These are phyloP conservation scores for Daedalea quercina DNA, from an alignment of 768 basidiomycete species.

Conservation along the genomic window DNA sequence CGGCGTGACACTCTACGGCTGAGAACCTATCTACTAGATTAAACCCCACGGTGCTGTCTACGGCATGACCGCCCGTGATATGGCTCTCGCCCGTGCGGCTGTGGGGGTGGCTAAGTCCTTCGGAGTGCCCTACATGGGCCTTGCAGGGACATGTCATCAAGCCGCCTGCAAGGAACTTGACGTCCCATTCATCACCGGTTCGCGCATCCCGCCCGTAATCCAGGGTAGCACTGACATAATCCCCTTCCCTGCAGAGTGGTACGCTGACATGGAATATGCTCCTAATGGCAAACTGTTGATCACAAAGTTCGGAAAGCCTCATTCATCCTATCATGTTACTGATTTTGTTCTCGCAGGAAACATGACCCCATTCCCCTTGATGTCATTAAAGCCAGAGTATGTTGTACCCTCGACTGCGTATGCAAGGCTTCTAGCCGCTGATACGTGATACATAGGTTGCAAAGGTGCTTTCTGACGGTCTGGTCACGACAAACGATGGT, in stretches of 20 bases:
- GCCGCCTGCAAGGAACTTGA: slow-evolving; percentile 44
- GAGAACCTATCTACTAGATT: slow-evolving; percentile 27
- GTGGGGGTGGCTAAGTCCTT: slow-evolving; percentile 51
- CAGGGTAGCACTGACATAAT: background rate
- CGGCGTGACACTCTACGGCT: background rate
- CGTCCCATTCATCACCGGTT: slow-evolving; percentile 56
- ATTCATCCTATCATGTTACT: background rate
- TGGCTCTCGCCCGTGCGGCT: slow-evolving; percentile 47
- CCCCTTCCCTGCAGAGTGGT: slow-evolving; percentile 46
- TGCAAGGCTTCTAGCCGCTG: background rate
- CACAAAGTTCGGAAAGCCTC: slow-evolving; percentile 37
- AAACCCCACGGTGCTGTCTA: slow-evolving; percentile 62
- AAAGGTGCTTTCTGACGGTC: slow-evolving; percentile 34
- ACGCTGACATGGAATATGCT: slow-evolving; percentile 58
- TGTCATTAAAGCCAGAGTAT: slow-evolving; percentile 38
- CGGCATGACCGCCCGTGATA: slow-evolving; percentile 49
- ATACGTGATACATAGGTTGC: slow-evolving; percentile 29
- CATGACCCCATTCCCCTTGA: slow-evolving; percentile 41
- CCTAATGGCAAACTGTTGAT: slow-evolving; percentile 51
- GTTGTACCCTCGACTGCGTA: background rate
- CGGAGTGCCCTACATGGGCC: slow-evolving; percentile 50
- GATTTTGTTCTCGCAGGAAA: slow-evolving; percentile 39
- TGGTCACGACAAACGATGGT: slow-evolving; percentile 43
- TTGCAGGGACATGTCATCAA: slow-evolving; percentile 61
- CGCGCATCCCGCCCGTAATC: background rate